Conservation (phyloP, 2,329 filamentous ascomycete species). For the Fusarium sp. region DNA sequence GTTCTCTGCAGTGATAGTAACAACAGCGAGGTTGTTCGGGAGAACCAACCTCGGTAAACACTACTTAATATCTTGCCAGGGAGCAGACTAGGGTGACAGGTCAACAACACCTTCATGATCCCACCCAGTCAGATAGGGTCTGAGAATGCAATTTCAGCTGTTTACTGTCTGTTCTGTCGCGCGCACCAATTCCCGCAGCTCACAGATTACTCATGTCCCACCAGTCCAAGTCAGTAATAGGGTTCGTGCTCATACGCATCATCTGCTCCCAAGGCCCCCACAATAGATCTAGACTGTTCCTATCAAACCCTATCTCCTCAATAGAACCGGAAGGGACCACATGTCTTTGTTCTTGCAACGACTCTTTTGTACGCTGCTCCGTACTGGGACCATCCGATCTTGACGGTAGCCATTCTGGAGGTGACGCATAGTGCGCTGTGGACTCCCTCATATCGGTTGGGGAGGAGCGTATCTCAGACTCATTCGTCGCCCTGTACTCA, state of each 20-base stretch:
- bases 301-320: neutral
- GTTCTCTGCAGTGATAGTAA: neutral
- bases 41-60: too few relatives aligned
- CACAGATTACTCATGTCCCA: constrained; percentile 30
- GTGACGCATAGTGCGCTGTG: constrained; percentile 31
- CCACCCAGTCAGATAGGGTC: neutral
- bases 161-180: neutral
- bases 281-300: constrained; percentile 4
- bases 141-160: neutral
- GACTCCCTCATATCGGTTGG: constrained; percentile 30
- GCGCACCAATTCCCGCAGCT: neutral
- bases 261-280: constrained; percentile 38
- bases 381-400: neutral
- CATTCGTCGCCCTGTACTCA: neutral
- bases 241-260: neutral
- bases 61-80: too few relatives aligned
- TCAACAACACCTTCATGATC: neutral
- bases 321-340: neutral
- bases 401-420: constrained; percentile 18
- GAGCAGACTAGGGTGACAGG: neutral
- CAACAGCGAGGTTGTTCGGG: neutral
- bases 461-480: neutral
- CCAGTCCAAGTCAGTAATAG: constrained; percentile 20
- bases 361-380: neutral
- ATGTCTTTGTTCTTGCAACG: neutral